phyloP scores from a whole-genome alignment of 768 basidiomycete genomes.

The Boletus bicolor region DNA sequence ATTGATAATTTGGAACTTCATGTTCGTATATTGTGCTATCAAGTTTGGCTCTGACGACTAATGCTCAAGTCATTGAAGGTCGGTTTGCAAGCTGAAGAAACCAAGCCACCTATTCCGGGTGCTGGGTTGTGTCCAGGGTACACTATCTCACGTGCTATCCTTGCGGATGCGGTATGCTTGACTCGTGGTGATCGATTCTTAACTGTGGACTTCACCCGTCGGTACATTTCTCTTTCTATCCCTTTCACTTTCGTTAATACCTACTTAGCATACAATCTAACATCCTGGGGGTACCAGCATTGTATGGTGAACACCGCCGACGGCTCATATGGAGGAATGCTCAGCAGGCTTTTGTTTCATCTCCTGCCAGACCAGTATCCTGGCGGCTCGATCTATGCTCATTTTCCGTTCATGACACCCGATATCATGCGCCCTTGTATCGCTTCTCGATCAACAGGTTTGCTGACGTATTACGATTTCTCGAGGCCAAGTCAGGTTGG shows the following conservation, averaged over 20 bases:
- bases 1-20: constrained; percentile 81
- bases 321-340: constrained; percentile 73
- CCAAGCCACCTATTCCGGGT: constrained; percentile 61
- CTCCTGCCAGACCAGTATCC: constrained; percentile 70
- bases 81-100: constrained; percentile 69
- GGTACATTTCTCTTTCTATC: constrained; percentile 22
- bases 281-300: constrained; percentile 76
- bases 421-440: constrained; percentile 42
- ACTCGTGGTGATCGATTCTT: constrained; percentile 78
- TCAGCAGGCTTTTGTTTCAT: constrained; percentile 69
- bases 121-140: constrained; percentile 80
- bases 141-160: constrained; percentile 82
- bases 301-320: constrained; percentile 60
- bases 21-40: constrained; percentile 36
- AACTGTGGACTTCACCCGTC: constrained; percentile 75
- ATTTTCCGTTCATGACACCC: constrained; percentile 80
- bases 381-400: constrained; percentile 61
- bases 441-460: constrained; percentile 25
- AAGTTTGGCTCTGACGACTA: neutral
- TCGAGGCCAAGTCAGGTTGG: constrained; percentile 38
- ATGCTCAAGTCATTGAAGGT: constrained; percentile 35
- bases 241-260: constrained; percentile 2
- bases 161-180: constrained; percentile 73
- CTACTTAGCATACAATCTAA: constrained; percentile 63
- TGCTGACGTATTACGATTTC: constrained; percentile 55